Evolutionary conservation across 768 basidiomycete genomes (phyloP), one percentile per base, ranked within the genome.

Genomic region (Flagelloscypha sp.): DNA sequence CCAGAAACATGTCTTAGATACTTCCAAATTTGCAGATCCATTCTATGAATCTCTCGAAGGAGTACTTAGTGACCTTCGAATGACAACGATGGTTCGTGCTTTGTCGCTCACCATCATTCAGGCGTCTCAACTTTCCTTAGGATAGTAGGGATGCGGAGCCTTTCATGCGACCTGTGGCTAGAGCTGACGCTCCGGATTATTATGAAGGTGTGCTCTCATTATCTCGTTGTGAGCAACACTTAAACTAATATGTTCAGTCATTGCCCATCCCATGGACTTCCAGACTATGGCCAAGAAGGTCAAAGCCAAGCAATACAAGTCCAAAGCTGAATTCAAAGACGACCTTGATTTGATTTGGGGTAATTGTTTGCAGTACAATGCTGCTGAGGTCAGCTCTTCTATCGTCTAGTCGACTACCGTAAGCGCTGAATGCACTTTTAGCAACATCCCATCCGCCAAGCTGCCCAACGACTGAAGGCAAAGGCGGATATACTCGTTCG

Each of bases 321-420:
- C 80, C 20, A 98, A 98, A 62, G 70, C 77, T 44, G 86, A 93
- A 49, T 98, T 99, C 59, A 82, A 83, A 44, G 82, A 86, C 40
- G 95, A 99, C 61, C 65, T 99, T 27, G 87, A 94, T 46, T 74
- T 97, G 42, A 97, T 99, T 46, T 99, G 95, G 95, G 77, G 78
- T 30, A 99, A 98, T 46, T 97, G 94, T 58, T 74, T 83, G 44
- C 78, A 72, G 5, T 98, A 98, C 57, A 99, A 99, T 56, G 81
- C 86, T 12, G 72, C 79, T 8, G 84, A 90, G 65, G 93, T 89
- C 47, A 41, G 83, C 70, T n/a, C 29, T 37, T 17, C n/a, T 18
- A 10, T 16, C 27, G 6, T 17, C 30, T 24, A 11, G 7, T 30
- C 33, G 15, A 27, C 24, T 18, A 31, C n/a, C n/a, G n/a, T n/a